Evolutionary conservation across 2,329 filamentous ascomycete genomes (phyloP), one percentile per base, ranked within the genome.

Genomic region (Colletotrichum neosansevieriae): DNA sequence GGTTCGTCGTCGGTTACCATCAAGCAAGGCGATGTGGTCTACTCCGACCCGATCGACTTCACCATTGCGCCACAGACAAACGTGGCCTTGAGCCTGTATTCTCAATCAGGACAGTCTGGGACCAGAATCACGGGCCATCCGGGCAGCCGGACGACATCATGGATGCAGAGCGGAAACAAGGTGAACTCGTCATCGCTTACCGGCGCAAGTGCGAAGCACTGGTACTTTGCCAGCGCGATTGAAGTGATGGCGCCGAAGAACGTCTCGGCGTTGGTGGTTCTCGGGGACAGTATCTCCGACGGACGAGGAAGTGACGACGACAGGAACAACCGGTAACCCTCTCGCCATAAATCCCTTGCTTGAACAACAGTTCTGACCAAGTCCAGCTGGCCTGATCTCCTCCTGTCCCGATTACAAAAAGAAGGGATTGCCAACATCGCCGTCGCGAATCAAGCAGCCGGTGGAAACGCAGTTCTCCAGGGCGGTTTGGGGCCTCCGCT

Each of bases 201-300:
- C 1, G 80, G 82, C 17, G 63, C 75, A 17, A 74, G 73, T 75
- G 73, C 77, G 44, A 74, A 78, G 61, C 81, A 84, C 71, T 84
- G 82, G 83, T 91, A 89, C 75, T 91, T 90, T 65, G 74, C 91
- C 56, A 87, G 83, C 51, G 85, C 83, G 0, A 79, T 91, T 12
- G 89, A 91, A 75, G 88, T 84, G 2, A 86, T 83, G 80, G 80
- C 81, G 0, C 82, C 85, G 0, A 76, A 71, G 3, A 68, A 81
- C 29, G 74, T 80, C 10, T 75, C 82, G 63, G 80, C 83, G 3
- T 78, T 90, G 44, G 77, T 85, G 12, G 82, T 91, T 50, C 79
- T 94, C 49, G 85, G 88, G 1, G 86, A 94, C 71, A 90, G 87
- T 72, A 91, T 92, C 73, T 91, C 89, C 0, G 90, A 92, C 71